These are phyloP conservation scores for Trametes cubensis DNA, from an alignment of 768 basidiomycete genomes.

Conservation along the genomic window DNA sequence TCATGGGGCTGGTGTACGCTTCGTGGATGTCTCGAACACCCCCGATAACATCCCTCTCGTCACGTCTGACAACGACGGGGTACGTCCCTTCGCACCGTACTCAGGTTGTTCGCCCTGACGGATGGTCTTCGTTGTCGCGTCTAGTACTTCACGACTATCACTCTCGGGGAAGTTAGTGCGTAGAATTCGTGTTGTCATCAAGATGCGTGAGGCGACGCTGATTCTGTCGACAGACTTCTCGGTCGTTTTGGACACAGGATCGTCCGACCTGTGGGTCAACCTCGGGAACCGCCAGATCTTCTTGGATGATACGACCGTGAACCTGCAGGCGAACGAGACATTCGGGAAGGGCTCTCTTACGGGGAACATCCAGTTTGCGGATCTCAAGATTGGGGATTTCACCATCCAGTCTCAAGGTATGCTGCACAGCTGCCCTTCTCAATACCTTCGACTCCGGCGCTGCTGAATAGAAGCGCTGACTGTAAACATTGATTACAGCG, in stretches of 20 bases:
- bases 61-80: background rate
- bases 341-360: slow-evolving; percentile 44
- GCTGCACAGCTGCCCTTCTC: slow-evolving; percentile 47
- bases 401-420: slow-evolving; percentile 65
- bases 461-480: too few species aligned
- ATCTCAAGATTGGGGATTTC: slow-evolving; percentile 40
- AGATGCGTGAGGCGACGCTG: background rate
- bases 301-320: slow-evolving; percentile 36
- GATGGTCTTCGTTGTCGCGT: background rate
- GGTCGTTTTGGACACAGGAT: slow-evolving; percentile 40
- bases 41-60: background rate
- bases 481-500: slow-evolving; percentile 39
- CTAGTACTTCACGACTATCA: slow-evolving; percentile 12
- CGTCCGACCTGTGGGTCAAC: slow-evolving; percentile 38
- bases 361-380: slow-evolving; percentile 41
- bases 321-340: slow-evolving; percentile 34
- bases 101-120: background rate
- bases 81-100: background rate
- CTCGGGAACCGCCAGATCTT: slow-evolving; percentile 24
- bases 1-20: background rate
- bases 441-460: too few species aligned
- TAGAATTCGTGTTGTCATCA: background rate
- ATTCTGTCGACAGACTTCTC: slow-evolving; percentile 27
- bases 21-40: background rate
- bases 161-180: slow-evolving; percentile 14